These are phyloP conservation scores for Cicer bijugum DNA, from an alignment of 306 rosid genomes.

Conservation along the genomic window DNA sequence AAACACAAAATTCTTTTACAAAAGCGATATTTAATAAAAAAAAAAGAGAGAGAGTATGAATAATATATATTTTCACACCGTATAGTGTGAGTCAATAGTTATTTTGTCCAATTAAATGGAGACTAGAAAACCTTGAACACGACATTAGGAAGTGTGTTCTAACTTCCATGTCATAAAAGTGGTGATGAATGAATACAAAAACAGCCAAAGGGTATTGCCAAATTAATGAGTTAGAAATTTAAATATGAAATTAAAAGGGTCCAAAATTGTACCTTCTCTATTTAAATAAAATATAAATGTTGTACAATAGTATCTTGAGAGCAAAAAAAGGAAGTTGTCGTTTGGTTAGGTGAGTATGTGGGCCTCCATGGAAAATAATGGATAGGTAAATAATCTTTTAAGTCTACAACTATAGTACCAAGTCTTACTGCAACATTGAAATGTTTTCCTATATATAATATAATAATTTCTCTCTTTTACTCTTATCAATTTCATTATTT, in stretches of 20 bases:
- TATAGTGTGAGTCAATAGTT: too few relatives aligned
- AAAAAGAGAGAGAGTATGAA: too few relatives aligned
- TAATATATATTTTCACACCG: too few relatives aligned
- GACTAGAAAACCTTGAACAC: constrained; percentile 47
- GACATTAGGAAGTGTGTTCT: constrained; percentile 52
- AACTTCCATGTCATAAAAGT: constrained; percentile 37
- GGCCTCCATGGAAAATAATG: constrained; percentile 59
- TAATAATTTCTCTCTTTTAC: background rate
- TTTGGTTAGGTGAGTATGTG: constrained; percentile 64
- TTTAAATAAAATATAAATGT: background rate
- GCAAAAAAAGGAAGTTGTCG: constrained; percentile 46
- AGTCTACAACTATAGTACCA: constrained; percentile 43
- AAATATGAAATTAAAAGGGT: background rate
- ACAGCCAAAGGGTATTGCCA: constrained; percentile 13
- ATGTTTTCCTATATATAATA: constrained; percentile 5
- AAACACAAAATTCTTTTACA: too few relatives aligned
- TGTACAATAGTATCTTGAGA: background rate
- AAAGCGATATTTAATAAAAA: too few relatives aligned
- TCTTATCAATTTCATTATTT: too few relatives aligned
- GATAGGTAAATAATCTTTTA: constrained; percentile 46
- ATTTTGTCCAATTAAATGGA: constrained; percentile 42
- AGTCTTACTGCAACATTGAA: constrained; percentile 40
- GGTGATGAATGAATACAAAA: constrained; percentile 8
- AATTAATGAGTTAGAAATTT: constrained; percentile 3
- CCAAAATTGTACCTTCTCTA: background rate